Conservation (phyloP, 179 eudicot genomes). For the Silene vulgaris region DNA sequence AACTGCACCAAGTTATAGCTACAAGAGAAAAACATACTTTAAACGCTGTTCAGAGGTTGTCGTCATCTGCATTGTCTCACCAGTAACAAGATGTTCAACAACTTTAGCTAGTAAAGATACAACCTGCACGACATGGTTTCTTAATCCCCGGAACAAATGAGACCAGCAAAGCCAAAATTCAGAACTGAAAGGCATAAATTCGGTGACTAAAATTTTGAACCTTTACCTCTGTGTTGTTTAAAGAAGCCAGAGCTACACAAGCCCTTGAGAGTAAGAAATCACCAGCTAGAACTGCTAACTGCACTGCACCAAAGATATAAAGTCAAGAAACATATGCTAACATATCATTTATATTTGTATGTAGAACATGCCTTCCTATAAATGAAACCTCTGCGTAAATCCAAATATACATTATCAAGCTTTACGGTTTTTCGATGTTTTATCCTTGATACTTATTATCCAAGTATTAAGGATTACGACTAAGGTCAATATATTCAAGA, state of each 20-base stretch:
- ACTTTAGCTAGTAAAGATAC: slow-evolving; percentile 79
- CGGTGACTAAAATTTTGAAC: neutral
- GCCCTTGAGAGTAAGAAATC: slow-evolving; percentile 94
- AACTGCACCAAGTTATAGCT: neutral
- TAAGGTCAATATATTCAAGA: neutral
- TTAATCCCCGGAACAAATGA: neutral
- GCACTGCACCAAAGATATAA: slow-evolving; percentile 32
- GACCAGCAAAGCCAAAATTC: neutral
- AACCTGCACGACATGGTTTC: slow-evolving; percentile 45
- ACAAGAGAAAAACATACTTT: slow-evolving; percentile 44
- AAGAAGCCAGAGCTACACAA: slow-evolving; percentile 84
- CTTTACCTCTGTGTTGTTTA: slow-evolving; percentile 79
- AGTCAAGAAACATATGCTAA: slow-evolving; percentile 25
- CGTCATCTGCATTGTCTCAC: slow-evolving; percentile 98
- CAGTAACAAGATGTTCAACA: slow-evolving; percentile 93
- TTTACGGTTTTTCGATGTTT: neutral
- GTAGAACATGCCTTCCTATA: neutral
- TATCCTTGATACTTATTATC: neutral
- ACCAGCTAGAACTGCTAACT: slow-evolving; percentile 90
- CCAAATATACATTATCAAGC: neutral
- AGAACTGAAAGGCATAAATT: neutral
- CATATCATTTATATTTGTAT: neutral
- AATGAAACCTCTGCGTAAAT: neutral
- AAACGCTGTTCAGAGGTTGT: slow-evolving; percentile 73
- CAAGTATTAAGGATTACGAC: neutral